Conservation (phyloP, 2,329 filamentous ascomycete species). For the Cordyceps tenuipes region DNA sequence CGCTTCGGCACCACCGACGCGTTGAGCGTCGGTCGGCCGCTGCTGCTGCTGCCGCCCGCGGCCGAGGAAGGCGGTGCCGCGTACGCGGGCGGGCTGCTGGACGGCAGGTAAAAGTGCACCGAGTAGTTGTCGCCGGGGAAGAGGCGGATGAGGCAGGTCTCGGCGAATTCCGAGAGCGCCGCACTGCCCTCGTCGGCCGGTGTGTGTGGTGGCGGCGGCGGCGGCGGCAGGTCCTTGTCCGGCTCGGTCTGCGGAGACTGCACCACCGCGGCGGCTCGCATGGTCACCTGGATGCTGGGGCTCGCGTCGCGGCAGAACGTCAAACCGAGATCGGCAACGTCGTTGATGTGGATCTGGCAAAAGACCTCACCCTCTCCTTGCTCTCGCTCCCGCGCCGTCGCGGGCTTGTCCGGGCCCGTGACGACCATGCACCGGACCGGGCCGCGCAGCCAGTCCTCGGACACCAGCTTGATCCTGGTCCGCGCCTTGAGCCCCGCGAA, state of each 20-base stretch:
- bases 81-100: neutral
- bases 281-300: conserved; percentile 9
- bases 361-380: neutral
- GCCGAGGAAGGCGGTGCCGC: neutral
- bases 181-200: neutral
- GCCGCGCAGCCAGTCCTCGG: neutral
- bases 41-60: neutral
- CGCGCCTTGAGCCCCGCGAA: neutral
- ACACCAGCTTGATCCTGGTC: neutral
- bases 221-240: neutral
- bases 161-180: neutral
- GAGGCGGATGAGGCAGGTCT: conserved; percentile 10
- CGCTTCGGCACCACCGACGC: neutral
- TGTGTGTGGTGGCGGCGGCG: neutral
- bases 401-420: neutral
- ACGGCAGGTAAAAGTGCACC: neutral
- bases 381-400: neutral
- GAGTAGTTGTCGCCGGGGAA: conserved; percentile 9
- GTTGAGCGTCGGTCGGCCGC: neutral
- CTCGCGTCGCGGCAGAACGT: neutral
- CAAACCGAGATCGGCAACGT: neutral
- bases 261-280: neutral
- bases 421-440: conserved; percentile 7
- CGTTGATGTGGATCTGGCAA: conserved; percentile 6
- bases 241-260: neutral